Percentiles rank a stretch among this genome's conserved stretches.
phyloP scores from a whole-genome alignment of 257 asterid species.

The Rhazya stricta region DNA sequence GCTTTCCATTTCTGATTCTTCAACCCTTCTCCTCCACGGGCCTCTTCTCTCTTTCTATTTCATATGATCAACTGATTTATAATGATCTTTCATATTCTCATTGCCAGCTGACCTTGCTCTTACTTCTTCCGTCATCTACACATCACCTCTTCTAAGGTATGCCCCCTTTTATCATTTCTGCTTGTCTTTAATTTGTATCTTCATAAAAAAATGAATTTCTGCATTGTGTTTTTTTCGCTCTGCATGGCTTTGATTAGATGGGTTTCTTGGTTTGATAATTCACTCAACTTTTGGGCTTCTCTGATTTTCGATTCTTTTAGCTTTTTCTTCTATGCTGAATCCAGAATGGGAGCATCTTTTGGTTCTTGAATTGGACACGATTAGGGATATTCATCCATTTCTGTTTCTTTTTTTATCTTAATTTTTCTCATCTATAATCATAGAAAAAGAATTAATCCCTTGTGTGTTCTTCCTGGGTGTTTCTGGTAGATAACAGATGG shows the following conservation, averaged over 20 bases:
- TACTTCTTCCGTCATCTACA: conserved; percentile 29
- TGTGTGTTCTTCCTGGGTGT: no score
- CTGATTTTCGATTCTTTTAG: background rate
- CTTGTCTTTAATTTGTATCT: no score
- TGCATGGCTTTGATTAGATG: background rate
- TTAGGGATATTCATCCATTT: background rate
- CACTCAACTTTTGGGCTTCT: background rate
- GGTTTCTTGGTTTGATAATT: background rate
- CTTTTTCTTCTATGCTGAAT: no score
- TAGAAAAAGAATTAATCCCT: no score
- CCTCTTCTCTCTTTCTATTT: conserved; percentile 15
- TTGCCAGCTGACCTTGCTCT: conserved; percentile 24
- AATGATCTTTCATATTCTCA: conserved; percentile 19
- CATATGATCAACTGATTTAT: conserved; percentile 9
- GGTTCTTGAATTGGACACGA: background rate
- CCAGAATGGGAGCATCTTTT: no score
- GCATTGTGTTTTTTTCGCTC: background rate
- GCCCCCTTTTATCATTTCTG: background rate
- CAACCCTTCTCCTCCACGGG: conserved; percentile 22
- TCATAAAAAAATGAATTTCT: no score
- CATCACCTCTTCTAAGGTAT: conserved; percentile 27
- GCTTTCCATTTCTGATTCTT: conserved; percentile 26
- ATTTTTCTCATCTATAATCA: no score
- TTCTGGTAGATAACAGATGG: background rate
- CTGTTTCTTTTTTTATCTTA: background rate